Conservation (phyloP, 331 rosid species). For the Quercus tomentella region DNA sequence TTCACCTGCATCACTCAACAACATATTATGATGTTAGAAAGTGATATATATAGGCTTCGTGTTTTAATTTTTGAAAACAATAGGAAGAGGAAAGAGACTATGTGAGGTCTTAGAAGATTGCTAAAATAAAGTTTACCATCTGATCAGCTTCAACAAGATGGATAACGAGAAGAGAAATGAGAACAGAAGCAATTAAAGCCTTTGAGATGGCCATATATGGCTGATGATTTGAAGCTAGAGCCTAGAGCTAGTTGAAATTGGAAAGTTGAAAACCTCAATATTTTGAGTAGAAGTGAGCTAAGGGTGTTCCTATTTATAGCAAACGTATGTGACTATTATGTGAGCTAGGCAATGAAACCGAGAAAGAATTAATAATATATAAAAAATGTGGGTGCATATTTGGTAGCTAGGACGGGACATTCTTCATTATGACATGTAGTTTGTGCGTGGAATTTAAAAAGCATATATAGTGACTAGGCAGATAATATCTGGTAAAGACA, state of each 20-base stretch:
- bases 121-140: constrained; percentile 8
- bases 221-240: neutral
- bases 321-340: neutral
- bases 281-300: neutral
- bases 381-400: neutral
- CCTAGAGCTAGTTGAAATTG: neutral
- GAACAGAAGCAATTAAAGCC: constrained; percentile 28
- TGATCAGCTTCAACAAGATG: constrained; percentile 28
- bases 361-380: neutral
- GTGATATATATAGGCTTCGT: too few relatives aligned
- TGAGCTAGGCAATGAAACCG: neutral
- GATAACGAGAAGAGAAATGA: constrained; percentile 31
- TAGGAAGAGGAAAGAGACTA: neutral
- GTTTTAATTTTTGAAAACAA: too few relatives aligned
- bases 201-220: constrained; percentile 32
- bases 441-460: constrained; percentile 14
- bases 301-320: constrained; percentile 29
- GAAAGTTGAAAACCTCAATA: neutral
- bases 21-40: neutral
- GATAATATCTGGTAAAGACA: constrained; percentile 8
- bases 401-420: neutral
- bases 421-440: neutral
- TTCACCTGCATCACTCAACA: neutral
- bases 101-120: neutral
- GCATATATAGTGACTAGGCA: neutral